Evolutionary conservation across 306 rosid species (phyloP).

Genomic region (Ceratonia siliqua): DNA sequence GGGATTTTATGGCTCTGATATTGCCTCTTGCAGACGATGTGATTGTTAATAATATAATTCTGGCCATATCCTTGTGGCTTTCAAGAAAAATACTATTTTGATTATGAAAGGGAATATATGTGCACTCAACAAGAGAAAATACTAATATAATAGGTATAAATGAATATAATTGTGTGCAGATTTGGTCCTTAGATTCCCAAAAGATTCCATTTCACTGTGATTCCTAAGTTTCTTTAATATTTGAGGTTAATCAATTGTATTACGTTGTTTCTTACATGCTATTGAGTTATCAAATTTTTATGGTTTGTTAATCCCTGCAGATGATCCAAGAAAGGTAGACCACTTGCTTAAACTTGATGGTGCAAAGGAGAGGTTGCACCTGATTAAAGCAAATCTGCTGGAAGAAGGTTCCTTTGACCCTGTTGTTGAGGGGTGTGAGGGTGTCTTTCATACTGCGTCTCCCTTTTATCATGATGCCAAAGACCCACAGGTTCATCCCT

Average conservation of each 20-base stretch:
- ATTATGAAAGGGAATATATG: background rate
- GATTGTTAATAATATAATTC: background rate
- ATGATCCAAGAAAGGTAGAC: background rate
- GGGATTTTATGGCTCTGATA: background rate
- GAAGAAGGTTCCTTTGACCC: slow-evolving; percentile 11
- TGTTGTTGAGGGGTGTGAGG: background rate
- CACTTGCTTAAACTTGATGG: slow-evolving; percentile 15
- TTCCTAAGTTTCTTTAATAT: background rate
- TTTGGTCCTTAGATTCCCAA: background rate
- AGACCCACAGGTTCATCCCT: slow-evolving; percentile 16
- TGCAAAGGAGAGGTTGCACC: slow-evolving; percentile 2
- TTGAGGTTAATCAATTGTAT: background rate
- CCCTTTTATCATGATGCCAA: slow-evolving; percentile 1
- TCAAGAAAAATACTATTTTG: background rate
- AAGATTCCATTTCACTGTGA: background rate
- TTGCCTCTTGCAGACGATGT: background rate
- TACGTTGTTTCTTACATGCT: background rate
- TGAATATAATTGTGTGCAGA: background rate
- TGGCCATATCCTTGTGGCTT: background rate
- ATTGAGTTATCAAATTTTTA: background rate
- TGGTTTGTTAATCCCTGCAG: background rate
- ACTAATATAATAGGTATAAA: background rate
- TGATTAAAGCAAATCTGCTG: background rate
- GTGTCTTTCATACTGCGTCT: slow-evolving; percentile 11
- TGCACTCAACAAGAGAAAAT: background rate